phyloP scores from a whole-genome alignment of 2,329 filamentous ascomycete species.

The Phyllosticta citriasiana region DNA sequence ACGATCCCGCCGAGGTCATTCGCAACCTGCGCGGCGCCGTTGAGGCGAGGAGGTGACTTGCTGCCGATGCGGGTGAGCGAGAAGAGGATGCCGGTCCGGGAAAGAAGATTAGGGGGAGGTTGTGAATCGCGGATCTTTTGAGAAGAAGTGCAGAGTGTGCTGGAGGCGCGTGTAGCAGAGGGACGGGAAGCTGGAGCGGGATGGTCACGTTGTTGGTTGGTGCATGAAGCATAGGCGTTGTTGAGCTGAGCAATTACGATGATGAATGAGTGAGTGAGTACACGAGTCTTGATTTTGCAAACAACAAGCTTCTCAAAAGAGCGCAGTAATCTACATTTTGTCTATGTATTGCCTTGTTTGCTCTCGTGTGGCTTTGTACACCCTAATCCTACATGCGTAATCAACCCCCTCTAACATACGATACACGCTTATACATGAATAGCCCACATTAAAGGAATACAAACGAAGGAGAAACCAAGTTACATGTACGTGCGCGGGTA shows the following conservation, averaged over 20 bases:
- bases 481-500: neutral
- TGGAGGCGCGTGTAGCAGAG: too few relatives aligned
- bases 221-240: neutral
- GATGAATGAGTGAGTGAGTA: too few relatives aligned
- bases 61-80: neutral
- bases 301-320: too few relatives aligned
- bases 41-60: slow-evolving; percentile 42
- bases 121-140: neutral
- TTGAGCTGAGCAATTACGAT: neutral
- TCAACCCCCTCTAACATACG: too few relatives aligned
- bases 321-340: too few relatives aligned
- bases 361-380: too few relatives aligned
- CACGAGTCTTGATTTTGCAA: too few relatives aligned
- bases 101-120: neutral
- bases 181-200: neutral
- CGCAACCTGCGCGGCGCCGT: slow-evolving; percentile 69
- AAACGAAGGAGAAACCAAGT: neutral
- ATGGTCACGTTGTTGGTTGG: neutral
- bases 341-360: too few relatives aligned
- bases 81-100: neutral
- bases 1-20: slow-evolving; percentile 82
- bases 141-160: too few relatives aligned
- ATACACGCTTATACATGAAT: too few relatives aligned
- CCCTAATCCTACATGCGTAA: too few relatives aligned
- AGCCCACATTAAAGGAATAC: neutral